Conservation (phyloP, 2,329 filamentous ascomycete species). For the Pseudogymnoascus sp. region DNA sequence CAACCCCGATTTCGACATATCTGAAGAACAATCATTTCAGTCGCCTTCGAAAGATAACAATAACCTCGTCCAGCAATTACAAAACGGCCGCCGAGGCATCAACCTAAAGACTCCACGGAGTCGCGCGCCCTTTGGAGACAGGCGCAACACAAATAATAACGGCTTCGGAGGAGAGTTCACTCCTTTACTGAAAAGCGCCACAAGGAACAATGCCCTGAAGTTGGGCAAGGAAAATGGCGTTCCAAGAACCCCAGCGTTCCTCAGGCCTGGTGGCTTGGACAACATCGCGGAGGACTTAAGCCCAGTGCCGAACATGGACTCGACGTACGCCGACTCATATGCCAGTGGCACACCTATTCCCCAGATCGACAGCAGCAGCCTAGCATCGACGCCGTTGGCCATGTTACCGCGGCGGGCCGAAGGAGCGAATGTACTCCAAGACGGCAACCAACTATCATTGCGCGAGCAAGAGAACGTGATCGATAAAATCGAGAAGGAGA, state of each 20-base stretch:
- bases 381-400: conserved; percentile 72
- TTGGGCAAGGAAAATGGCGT: conserved; percentile 54
- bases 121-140: conserved; percentile 61
- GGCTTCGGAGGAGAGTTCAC: conserved; percentile 71
- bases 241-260: conserved; percentile 59
- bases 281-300: conserved; percentile 65
- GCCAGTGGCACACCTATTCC: conserved; percentile 66
- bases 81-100: conserved; percentile 50
- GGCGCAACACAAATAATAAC: conserved; percentile 59
- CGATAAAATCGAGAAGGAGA: conserved; percentile 95
- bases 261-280: conserved; percentile 48
- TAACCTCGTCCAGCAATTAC: conserved; percentile 67
- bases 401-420: conserved; percentile 55
- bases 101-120: conserved; percentile 63
- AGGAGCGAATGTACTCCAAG: conserved; percentile 61
- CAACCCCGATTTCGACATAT: conserved; percentile 70
- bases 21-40: conserved; percentile 78
- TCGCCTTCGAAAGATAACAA: conserved; percentile 67
- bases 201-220: conserved; percentile 59
- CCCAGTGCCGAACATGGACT: conserved; percentile 62
- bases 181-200: conserved; percentile 77
- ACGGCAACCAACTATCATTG: conserved; percentile 83
- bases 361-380: conserved; percentile 68
- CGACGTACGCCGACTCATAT: conserved; percentile 55
- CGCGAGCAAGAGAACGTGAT: conserved; percentile 94